A percentile compares a stretch with the other conserved stretches of the same genome.
Conservation (phyloP, 192 early-diverging fungal genomes). For the Linderina pennispora region DNA sequence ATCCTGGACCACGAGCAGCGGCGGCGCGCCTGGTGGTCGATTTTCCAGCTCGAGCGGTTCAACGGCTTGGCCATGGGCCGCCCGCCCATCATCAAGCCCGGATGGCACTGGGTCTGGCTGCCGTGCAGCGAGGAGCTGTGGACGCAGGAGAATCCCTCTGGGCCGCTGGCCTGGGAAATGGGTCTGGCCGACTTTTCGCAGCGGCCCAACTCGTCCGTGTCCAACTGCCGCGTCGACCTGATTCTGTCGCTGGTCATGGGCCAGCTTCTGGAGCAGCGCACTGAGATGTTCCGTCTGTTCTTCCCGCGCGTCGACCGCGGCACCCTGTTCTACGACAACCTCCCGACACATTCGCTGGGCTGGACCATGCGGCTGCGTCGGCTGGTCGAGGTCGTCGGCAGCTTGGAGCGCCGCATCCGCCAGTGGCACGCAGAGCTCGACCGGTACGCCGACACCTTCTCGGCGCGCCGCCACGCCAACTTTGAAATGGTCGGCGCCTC, state of each 20-base stretch:
- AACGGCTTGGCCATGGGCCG: constrained; percentile 45
- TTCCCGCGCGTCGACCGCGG: constrained; percentile 43
- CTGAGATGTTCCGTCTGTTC: constrained; percentile 40
- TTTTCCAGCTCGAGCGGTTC: constrained; percentile 43
- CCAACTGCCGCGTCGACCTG: constrained; percentile 36
- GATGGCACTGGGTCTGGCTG: constrained; percentile 49
- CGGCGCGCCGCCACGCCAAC: constrained; percentile 41
- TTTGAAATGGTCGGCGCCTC: constrained; percentile 40
- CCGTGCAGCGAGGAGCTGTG: constrained; percentile 41
- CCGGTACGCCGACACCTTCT: constrained; percentile 32
- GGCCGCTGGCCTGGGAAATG: constrained; percentile 38
- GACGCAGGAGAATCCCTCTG: constrained; percentile 22
- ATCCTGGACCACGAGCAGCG: constrained; percentile 39
- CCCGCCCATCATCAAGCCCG: constrained; percentile 44
- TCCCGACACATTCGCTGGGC: constrained; percentile 31
- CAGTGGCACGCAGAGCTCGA: constrained; percentile 42
- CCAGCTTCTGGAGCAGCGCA: constrained; percentile 42
- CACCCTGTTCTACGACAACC: constrained; percentile 44
- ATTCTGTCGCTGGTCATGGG: constrained; percentile 41
- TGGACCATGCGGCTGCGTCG: constrained; percentile 18
- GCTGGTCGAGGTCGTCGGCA: constrained; percentile 12
- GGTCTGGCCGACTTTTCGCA: constrained; percentile 25
- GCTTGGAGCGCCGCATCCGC: constrained; percentile 28
- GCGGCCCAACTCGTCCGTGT: constrained; percentile 14
- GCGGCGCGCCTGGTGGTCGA: constrained; percentile 41